Conservation (phyloP, 768 basidiomycete genomes). For the Lentinus tigrinus region DNA sequence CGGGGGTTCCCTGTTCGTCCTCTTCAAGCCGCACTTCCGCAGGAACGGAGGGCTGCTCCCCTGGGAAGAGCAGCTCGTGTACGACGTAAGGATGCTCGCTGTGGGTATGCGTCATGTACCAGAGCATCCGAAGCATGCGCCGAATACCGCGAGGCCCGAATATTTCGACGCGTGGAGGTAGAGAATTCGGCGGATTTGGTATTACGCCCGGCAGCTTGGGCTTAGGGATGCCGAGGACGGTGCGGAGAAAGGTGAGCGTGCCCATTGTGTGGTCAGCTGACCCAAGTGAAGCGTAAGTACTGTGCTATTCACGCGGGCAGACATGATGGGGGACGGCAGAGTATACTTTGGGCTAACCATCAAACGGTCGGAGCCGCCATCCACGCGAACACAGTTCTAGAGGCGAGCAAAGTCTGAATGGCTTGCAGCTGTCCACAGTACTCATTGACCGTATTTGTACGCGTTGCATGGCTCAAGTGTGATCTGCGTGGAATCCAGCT, state of each 20-base stretch:
- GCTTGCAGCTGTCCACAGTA: too few species aligned
- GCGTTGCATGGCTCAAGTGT: too few species aligned
- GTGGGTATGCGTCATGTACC: constrained; percentile 64
- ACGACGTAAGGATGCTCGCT: constrained; percentile 67
- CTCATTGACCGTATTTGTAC: too few species aligned
- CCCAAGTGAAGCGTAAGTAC: not conserved
- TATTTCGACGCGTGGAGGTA: constrained; percentile 55
- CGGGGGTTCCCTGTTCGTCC: not conserved
- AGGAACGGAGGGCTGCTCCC: constrained; percentile 51
- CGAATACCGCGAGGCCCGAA: constrained; percentile 83
- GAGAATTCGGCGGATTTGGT: constrained; percentile 1
- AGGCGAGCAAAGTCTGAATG: too few species aligned
- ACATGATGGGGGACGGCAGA: too few species aligned
- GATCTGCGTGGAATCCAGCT: too few species aligned
- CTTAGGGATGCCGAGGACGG: constrained; percentile 50
- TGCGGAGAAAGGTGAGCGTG: constrained; percentile 63
- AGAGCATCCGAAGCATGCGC: constrained; percentile 65
- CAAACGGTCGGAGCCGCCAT: not conserved
- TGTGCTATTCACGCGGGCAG: not conserved
- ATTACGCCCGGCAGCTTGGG: constrained; percentile 13
- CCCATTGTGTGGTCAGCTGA: constrained; percentile 77
- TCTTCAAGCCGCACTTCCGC: constrained; percentile 34
- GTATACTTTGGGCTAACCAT: not conserved
- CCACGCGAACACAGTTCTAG: too few species aligned
- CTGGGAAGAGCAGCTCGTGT: constrained; percentile 67